Conservation (phyloP, 2,329 filamentous ascomycete genomes). For the Curvularia verruculosa region DNA sequence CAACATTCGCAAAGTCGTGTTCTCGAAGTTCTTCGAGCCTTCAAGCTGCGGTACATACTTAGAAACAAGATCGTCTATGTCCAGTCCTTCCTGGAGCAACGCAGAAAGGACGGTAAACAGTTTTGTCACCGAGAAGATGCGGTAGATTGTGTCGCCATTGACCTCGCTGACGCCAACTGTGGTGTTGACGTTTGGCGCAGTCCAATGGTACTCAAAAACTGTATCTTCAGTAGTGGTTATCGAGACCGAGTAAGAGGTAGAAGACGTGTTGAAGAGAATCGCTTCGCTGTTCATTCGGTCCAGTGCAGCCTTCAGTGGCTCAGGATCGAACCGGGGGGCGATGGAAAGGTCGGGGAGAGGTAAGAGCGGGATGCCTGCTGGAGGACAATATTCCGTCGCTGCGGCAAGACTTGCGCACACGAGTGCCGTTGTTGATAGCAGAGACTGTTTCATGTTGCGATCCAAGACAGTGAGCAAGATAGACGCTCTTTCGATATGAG, state of each 20-base stretch:
- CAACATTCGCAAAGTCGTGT: neutral
- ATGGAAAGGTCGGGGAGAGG: neutral
- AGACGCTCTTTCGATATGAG: neutral
- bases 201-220: neutral
- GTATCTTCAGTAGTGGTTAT: conserved; percentile 1
- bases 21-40: neutral
- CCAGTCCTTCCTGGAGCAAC: neutral
- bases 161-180: conserved; percentile 1
- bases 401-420: neutral
- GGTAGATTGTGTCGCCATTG: neutral
- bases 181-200: neutral
- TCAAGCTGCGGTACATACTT: neutral
- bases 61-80: neutral
- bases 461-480: neutral
- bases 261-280: conserved; percentile 1
- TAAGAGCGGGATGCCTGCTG: neutral
- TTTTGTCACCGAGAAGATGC: neutral
- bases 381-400: neutral
- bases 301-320: neutral
- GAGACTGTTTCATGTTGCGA: neutral
- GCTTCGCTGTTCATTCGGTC: neutral
- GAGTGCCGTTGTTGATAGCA: conserved; percentile 1
- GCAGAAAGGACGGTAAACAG: neutral
- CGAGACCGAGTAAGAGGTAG: neutral
- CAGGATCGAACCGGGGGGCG: neutral